A percentile compares a stretch with the other conserved stretches of the same genome.
Conservation (phyloP, 768 basidiomycete genomes). For the Lentinus brumalis region DNA sequence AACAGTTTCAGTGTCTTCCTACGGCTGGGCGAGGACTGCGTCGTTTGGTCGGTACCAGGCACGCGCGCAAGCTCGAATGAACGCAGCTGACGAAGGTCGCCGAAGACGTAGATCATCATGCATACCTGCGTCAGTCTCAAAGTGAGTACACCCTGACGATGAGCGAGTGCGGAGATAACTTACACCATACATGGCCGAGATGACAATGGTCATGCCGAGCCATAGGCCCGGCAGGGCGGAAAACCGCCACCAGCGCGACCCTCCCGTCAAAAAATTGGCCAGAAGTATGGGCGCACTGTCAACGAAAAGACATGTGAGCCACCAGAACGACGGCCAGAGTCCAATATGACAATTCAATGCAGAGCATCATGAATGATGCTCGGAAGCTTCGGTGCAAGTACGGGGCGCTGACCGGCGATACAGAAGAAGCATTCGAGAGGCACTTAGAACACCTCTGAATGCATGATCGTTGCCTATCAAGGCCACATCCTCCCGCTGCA, state of each 20-base stretch:
- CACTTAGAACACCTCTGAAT: neutral
- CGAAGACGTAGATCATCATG: constrained; percentile 77
- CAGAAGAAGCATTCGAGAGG: neutral
- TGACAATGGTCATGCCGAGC: constrained; percentile 63
- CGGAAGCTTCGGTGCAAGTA: neutral
- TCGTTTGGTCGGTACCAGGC: neutral
- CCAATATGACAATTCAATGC: neutral
- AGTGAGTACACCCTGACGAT: neutral
- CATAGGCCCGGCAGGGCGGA: constrained; percentile 67
- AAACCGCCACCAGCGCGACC: constrained; percentile 60
- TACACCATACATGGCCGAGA: constrained; percentile 70
- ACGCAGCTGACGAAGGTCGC: constrained; percentile 75
- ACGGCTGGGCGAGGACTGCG: neutral
- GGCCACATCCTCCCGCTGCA: neutral
- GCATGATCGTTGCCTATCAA: constrained; percentile 7
- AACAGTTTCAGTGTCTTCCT: constrained; percentile 4
- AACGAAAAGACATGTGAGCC: neutral
- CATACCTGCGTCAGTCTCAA: constrained; percentile 42
- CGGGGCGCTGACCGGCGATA: neutral
- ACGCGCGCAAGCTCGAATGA: constrained; percentile 71
- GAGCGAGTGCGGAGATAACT: constrained; percentile 18
- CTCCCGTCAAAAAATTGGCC: constrained; percentile 47
- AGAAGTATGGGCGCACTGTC: constrained; percentile 31
- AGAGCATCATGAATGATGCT: neutral
- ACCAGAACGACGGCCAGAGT: neutral